Percentiles rank a stretch among this genome's conserved stretches.
Conservation (phyloP, 768 basidiomycete species). For the Astraeus odoratus region DNA sequence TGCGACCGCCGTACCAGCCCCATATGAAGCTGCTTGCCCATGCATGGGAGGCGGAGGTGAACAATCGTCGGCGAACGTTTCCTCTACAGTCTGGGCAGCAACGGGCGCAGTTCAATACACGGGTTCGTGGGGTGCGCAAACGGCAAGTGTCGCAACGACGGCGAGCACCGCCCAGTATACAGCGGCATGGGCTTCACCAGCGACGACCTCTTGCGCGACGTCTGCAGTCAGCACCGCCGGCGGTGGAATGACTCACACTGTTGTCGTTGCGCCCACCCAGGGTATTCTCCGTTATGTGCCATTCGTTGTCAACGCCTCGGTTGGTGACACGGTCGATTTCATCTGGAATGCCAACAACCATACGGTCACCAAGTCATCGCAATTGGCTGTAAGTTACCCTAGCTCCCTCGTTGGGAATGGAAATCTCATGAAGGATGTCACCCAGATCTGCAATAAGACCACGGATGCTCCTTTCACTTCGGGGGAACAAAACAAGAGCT, state of each 20-base stretch:
- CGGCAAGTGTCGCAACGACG: background rate
- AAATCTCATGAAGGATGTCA: background rate
- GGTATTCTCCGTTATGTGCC: conserved; percentile 73
- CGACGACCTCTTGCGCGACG: conserved; percentile 18
- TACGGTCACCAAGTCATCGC: conserved; percentile 76
- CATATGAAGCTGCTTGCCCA: background rate
- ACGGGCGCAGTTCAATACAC: background rate
- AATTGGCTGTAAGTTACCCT: conserved; percentile 29
- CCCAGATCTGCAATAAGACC: conserved; percentile 65
- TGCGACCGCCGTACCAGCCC: background rate
- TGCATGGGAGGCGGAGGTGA: no score
- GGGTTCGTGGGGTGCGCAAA: background rate
- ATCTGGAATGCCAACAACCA: conserved; percentile 75
- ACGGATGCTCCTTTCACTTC: conserved; percentile 52
- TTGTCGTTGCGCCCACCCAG: conserved; percentile 71
- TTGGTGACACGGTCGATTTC: conserved; percentile 72
- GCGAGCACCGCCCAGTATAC: no score
- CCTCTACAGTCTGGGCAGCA: background rate
- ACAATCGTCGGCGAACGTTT: no score
- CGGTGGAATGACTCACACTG: conserved; percentile 59
- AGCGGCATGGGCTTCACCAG: conserved; percentile 42
- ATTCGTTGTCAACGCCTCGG: conserved; percentile 66
- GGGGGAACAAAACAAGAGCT: conserved; percentile 44
- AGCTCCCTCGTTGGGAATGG: background rate
- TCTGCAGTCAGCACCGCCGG: conserved; percentile 19